These are phyloP conservation scores for Boletus patriciae DNA, from an alignment of 768 basidiomycete species.

Conservation along the genomic window DNA sequence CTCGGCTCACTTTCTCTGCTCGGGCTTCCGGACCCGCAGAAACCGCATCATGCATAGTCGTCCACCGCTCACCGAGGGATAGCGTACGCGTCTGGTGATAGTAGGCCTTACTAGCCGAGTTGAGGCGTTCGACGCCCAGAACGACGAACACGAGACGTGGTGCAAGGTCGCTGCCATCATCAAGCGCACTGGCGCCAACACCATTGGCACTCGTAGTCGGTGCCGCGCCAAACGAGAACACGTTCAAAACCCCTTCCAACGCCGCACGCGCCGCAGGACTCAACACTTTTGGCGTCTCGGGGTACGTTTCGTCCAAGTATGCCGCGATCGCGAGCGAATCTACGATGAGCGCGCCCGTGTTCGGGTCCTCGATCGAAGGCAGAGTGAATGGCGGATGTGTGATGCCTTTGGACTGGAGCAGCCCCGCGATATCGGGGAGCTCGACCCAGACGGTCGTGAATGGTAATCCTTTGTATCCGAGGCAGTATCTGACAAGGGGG, in stretches of 20 bases:
- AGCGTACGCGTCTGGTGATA: constrained; percentile 40
- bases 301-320: constrained; percentile 53
- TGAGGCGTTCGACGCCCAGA: constrained; percentile 28
- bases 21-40: constrained; percentile 28
- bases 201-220: neutral
- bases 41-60: constrained; percentile 23
- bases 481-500: constrained; percentile 10
- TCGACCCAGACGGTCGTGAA: constrained; percentile 24
- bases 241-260: constrained; percentile 32
- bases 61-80: constrained; percentile 39
- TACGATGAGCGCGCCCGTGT: constrained; percentile 37
- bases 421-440: no score
- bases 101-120: constrained; percentile 36
- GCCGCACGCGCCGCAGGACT: constrained; percentile 34
- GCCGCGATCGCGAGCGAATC: constrained; percentile 49
- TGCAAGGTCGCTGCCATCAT: neutral
- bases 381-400: constrained; percentile 38
- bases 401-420: constrained; percentile 29
- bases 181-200: no score
- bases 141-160: constrained; percentile 24
- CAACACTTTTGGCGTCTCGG: constrained; percentile 41
- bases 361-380: constrained; percentile 50
- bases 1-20: constrained; percentile 21
- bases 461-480: constrained; percentile 12
- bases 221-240: constrained; percentile 7